Evolutionary conservation across 225 moss, liverwort and hornwort species (phyloP), one percentile per base, ranked within the genome.

Genomic region (Lunularia cruciata): DNA sequence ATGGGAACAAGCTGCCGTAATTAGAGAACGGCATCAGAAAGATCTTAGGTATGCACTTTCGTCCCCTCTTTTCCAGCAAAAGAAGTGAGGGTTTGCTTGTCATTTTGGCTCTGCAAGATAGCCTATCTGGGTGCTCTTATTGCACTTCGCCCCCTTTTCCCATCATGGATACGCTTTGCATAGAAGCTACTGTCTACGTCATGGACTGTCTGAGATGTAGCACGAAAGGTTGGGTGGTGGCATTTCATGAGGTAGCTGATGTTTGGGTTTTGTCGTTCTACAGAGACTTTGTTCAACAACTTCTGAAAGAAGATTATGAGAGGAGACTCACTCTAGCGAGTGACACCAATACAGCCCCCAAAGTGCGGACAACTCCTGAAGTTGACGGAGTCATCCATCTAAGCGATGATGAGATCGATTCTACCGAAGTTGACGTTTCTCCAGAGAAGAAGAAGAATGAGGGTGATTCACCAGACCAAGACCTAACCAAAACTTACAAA

Each of bases 211-310:
- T 45, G 45, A 45, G 45, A 18, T 45, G 8, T 45, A 12, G 18
- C 3, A n/a, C n/a, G n/a, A n/a, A n/a, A n/a, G n/a, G n/a, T n/a
- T n/a, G n/a, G n/a, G n/a, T n/a, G n/a, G n/a, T n/a, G n/a, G n/a
- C n/a, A n/a, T n/a, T n/a, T n/a, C n/a, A n/a, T n/a, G n/a, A n/a
- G n/a, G n/a, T n/a, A n/a, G n/a, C n/a, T n/a, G n/a, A n/a, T n/a
- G n/a, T n/a, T n/a, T 36, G 32, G 52, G 15, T 37, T 68, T 40
- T 67, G 51, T 57, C 49, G n/a, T 34, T 52, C 55, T 27, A 43
- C 80, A 94, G 87, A 82, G 76, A 87, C 71, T 71, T 79, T 35
- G 88, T 91, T 68, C 78, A 87, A 78, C 69, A 57, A 20, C 86
- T 94, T 19, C 38, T 94, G 15, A 85, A 75, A 65, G 80, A 80